Evolutionary conservation across 768 basidiomycete species (phyloP).

Genomic region (Tylopilus balloui): DNA sequence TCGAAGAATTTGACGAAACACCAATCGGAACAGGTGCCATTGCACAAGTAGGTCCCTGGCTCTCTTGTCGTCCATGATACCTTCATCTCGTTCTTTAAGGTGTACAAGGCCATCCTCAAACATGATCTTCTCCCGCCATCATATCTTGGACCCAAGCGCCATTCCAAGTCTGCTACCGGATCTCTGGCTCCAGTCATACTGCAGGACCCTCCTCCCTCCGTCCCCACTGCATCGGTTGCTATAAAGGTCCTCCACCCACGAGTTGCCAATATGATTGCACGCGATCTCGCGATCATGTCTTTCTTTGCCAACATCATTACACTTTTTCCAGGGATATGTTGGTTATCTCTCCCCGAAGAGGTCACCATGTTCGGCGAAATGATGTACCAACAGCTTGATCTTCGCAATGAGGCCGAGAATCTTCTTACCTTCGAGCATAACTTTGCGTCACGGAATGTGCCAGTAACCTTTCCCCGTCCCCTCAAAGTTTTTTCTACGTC

Average conservation of each 20-base stretch:
- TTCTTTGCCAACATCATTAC: slow-evolving; percentile 83
- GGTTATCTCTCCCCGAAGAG: slow-evolving; percentile 94
- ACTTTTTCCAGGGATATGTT: slow-evolving; percentile 87
- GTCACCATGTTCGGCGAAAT: slow-evolving; percentile 91
- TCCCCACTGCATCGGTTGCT: slow-evolving; percentile 84
- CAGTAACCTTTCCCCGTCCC: slow-evolving; percentile 88
- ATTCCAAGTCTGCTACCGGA: slow-evolving; percentile 41
- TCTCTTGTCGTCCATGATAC: background rate
- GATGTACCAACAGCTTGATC: slow-evolving; percentile 94
- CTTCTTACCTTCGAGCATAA: slow-evolving; percentile 80
- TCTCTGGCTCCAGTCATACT: slow-evolving; percentile 49
- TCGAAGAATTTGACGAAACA: slow-evolving; percentile 78
- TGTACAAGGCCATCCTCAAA: slow-evolving; percentile 84
- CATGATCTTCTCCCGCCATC: slow-evolving; percentile 81
- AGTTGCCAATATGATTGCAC: slow-evolving; percentile 73
- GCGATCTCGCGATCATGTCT: slow-evolving; percentile 93
- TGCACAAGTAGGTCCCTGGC: slow-evolving; percentile 56
- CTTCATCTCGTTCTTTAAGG: slow-evolving; percentile 39
- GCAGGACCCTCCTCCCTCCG: slow-evolving; percentile 58
- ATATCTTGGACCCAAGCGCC: slow-evolving; percentile 73
- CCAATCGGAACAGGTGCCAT: slow-evolving; percentile 99
- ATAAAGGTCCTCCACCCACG: slow-evolving; percentile 94
- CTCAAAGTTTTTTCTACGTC: slow-evolving; percentile 74
- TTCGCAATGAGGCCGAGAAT: slow-evolving; percentile 88
- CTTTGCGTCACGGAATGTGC: slow-evolving; percentile 72